phyloP scores from a whole-genome alignment of 306 rosid genomes.

The Erythrophleum fordii region DNA sequence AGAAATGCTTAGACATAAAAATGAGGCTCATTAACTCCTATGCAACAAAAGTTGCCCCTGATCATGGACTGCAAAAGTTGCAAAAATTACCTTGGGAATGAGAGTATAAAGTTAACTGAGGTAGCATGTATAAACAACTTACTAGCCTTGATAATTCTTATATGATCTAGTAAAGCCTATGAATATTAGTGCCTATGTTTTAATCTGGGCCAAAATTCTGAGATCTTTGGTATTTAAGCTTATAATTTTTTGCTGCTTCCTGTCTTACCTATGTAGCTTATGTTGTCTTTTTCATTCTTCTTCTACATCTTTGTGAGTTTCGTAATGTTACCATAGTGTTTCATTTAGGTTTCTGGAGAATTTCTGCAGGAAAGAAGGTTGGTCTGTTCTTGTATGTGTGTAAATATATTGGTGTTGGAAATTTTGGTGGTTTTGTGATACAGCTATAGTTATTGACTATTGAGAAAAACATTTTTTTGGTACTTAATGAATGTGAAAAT shows the following conservation, averaged over 20 bases:
- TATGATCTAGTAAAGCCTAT: background rate
- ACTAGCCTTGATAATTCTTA: background rate
- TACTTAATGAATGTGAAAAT: background rate
- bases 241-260: background rate
- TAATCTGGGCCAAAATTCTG: background rate
- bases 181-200: background rate
- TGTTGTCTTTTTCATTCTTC: conserved; percentile 9
- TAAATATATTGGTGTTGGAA: conserved; percentile 6
- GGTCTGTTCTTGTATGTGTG: conserved; percentile 15
- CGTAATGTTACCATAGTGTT: conserved; percentile 10
- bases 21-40: background rate
- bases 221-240: background rate
- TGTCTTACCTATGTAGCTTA: conserved; percentile 5
- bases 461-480: background rate
- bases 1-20: background rate
- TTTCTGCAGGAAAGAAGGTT: conserved; percentile 7
- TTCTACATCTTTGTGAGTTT: conserved; percentile 16
- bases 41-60: background rate
- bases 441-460: background rate
- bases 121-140: background rate
- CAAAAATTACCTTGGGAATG: background rate
- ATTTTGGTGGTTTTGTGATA: background rate
- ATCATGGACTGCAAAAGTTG: background rate
- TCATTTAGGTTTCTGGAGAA: conserved; percentile 9
- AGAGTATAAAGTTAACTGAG: background rate